phyloP scores from a whole-genome alignment of 306 rosid genomes.

The Prinsepia uniflora region DNA sequence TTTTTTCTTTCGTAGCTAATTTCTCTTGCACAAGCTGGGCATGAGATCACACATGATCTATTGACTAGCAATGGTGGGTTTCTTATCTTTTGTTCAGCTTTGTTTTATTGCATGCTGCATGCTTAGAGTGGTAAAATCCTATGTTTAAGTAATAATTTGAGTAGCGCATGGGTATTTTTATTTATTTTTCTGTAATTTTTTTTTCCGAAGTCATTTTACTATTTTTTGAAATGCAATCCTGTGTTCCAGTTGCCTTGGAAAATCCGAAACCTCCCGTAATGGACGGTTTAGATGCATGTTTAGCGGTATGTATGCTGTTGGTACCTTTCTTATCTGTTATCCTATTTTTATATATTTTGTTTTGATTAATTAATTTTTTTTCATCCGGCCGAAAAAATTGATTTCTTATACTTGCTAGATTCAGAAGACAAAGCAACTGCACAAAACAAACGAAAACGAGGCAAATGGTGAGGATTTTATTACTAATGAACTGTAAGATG shows the following conservation, averaged over 20 bases:
- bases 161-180: background rate
- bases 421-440: slow-evolving; percentile 61
- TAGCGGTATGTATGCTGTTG: slow-evolving; percentile 43
- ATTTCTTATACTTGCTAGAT: slow-evolving; percentile 21
- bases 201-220: slow-evolving; percentile 3
- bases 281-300: slow-evolving; percentile 63
- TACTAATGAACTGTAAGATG: slow-evolving; percentile 6
- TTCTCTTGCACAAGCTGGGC: slow-evolving; percentile 54
- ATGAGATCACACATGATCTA: slow-evolving; percentile 40
- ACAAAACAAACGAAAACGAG: slow-evolving; percentile 39
- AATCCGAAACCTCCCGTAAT: slow-evolving; percentile 56
- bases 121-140: slow-evolving; percentile 3
- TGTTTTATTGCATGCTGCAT: slow-evolving; percentile 4
- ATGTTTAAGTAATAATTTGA: background rate
- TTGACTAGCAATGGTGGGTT: slow-evolving; percentile 42
- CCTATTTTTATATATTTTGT: background rate
- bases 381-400: slow-evolving; percentile 1
- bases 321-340: background rate
- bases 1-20: slow-evolving; percentile 34
- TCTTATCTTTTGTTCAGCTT: background rate
- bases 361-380: background rate
- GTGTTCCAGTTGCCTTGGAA: slow-evolving; percentile 55
- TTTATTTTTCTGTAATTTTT: background rate
- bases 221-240: slow-evolving; percentile 17
- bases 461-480: slow-evolving; percentile 44